Percentiles rank a stretch among this genome's conserved stretches.
Conservation (phyloP, 495 filamentous ascomycete species). For the Xylaria telfairii region DNA sequence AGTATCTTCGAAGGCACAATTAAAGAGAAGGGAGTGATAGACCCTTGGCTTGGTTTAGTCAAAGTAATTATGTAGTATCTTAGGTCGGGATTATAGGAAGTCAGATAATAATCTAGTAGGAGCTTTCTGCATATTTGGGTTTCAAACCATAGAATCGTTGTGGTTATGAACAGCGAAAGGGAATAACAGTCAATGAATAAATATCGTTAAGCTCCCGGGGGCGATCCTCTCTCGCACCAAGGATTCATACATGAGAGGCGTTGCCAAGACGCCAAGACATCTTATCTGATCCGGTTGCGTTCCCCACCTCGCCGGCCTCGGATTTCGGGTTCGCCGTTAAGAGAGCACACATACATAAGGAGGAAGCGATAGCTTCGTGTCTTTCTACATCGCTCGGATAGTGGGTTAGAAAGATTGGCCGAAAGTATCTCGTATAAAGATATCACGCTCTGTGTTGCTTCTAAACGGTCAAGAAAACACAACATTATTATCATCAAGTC, state of each 20-base stretch:
- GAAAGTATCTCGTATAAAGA: conserved; percentile 3
- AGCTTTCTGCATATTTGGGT: not conserved
- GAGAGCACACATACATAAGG: no score
- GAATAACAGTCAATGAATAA: not conserved
- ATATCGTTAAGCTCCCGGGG: not conserved
- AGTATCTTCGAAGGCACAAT: not conserved
- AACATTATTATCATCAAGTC: not conserved
- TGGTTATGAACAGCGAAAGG: not conserved
- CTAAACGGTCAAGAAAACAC: not conserved
- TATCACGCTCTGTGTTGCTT: not conserved
- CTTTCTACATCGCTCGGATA: not conserved
- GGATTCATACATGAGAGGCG: not conserved
- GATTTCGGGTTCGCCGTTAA: not conserved
- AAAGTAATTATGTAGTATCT: not conserved
- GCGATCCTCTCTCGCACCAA: not conserved
- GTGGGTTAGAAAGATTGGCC: not conserved
- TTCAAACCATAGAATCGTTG: not conserved
- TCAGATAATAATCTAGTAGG: not conserved
- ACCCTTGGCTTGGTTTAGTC: not conserved
- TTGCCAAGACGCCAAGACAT: conserved; percentile 21
- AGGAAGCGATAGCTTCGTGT: not conserved
- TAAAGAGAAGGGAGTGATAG: not conserved
- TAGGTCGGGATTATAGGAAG: not conserved
- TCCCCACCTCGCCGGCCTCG: not conserved
- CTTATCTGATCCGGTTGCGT: conserved; percentile 18